A percentile compares a stretch with the other conserved stretches of the same genome.
Evolutionary conservation across 768 basidiomycete species (phyloP).

Genomic region (Naganishia onofrii): DNA sequence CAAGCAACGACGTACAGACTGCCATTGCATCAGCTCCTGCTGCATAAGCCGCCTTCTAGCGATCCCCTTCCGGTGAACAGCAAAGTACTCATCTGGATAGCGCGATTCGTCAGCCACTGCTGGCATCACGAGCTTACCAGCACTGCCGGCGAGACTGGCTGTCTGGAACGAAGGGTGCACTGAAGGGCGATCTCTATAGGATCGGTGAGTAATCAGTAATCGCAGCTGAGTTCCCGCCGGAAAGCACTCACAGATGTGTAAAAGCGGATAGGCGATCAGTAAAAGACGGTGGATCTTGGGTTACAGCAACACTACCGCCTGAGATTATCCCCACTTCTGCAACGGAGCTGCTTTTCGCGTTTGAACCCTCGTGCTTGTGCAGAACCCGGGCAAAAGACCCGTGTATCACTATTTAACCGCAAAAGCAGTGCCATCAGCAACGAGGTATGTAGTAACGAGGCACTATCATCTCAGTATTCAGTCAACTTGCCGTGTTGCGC

Average conservation of each 20-base stretch:
- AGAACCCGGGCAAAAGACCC: neutral
- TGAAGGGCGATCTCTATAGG: neutral
- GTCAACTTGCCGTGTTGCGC: neutral
- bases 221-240: neutral
- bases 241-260: neutral
- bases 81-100: constrained; percentile 63
- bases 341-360: neutral
- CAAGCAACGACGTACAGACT: constrained; percentile 60
- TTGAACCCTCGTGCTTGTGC: neutral
- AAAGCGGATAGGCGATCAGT: neutral
- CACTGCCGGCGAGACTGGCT: neutral
- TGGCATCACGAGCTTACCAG: neutral
- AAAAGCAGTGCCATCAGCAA: too few relatives aligned
- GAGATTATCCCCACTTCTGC: neutral
- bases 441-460: too few relatives aligned
- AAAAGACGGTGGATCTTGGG: neutral
- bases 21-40: constrained; percentile 86
- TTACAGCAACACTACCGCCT: neutral
- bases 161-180: neutral
- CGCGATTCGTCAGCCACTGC: neutral
- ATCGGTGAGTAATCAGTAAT: neutral
- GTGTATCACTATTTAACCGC: neutral
- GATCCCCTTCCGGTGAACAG: constrained; percentile 82
- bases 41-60: constrained; percentile 68
- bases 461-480: too few relatives aligned